Conservation (phyloP, 2,329 filamentous ascomycete genomes). For the Diaporthe velutina region DNA sequence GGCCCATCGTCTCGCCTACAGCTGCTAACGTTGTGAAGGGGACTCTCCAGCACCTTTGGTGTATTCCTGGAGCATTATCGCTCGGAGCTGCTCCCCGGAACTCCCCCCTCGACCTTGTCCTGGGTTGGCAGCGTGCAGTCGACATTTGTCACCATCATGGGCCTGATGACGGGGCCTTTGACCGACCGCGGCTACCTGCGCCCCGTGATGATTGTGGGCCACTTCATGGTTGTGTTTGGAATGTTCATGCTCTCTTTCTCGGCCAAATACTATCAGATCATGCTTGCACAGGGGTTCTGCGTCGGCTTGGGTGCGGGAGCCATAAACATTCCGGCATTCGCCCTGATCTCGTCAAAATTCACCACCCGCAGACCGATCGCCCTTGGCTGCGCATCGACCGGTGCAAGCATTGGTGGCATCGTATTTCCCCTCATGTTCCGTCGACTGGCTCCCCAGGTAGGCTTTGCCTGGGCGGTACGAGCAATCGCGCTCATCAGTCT, state of each 20-base stretch:
- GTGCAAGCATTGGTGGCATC: conserved; percentile 46
- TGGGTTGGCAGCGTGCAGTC: not conserved
- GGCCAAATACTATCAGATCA: not conserved
- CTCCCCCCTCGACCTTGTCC: not conserved
- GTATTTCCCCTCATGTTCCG: conserved; percentile 13
- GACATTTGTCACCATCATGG: not conserved
- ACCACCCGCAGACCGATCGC: not conserved
- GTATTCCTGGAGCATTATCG: not conserved
- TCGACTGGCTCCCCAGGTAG: not conserved
- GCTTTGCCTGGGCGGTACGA: not conserved
- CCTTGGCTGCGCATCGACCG: conserved; percentile 34
- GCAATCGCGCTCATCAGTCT: conserved; percentile 10
- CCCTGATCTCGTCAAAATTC: not conserved
- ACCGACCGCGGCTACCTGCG: not conserved
- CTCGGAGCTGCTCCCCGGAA: not conserved
- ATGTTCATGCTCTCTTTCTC: not conserved
- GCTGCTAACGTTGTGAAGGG: not conserved
- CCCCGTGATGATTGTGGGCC: not conserved
- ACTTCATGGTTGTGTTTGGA: not conserved
- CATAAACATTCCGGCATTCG: not conserved
- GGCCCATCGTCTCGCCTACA: too few relatives aligned
- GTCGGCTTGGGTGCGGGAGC: not conserved
- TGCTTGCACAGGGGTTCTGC: not conserved
- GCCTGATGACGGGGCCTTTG: not conserved
- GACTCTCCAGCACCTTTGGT: not conserved